Evolutionary conservation across 768 basidiomycete species (phyloP), one percentile per base, ranked within the genome.

Genomic region (Mrakia hoshinonis): DNA sequence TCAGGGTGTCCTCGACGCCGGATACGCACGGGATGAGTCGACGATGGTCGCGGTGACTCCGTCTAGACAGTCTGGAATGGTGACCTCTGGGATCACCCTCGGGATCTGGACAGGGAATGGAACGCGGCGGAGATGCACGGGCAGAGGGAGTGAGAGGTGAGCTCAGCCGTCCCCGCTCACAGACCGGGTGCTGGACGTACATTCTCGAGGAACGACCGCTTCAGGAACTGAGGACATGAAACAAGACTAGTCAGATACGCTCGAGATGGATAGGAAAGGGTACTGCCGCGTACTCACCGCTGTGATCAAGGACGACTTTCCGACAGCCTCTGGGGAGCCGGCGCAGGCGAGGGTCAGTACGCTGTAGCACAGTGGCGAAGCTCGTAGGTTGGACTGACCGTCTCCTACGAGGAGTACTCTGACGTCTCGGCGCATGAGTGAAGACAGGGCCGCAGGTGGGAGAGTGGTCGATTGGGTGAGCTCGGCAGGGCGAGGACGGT

Each of bases 21-120:
- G 10, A 29, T 38, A 83, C 87, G 74, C 76, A 93, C 95, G 88
- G 79, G 94, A 94, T 62, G 95, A 93, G 81, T 99, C 95, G 67
- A 98, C 91, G 73, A 99, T 97, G 78, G 94, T 91, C 4, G 94
- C 97, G 1, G 95, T 97, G 49, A 99, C 92, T 78, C 96, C 93
- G 82, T 95, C 93, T 62, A 95, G 92, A 26, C 93, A 95, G 60
- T 96, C 92, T 81, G 95, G 96, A 68, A 99, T 96, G 9, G 95
- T 97, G 58, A 99, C 93, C 80, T 97, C 95, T 3, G 95, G 95
- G 49, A 97, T 89, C 76, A 95, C 84, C 76, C 92, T 90, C 80
- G 95, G 92, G 58, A 96, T 93, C 94, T 96, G 77, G 13, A 4
- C 11, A 26, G 38, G 38, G 15, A 4, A 38, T 22, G 29, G 38